Percentiles rank a stretch among this genome's conserved stretches.
phyloP scores from a whole-genome alignment of 2,329 filamentous ascomycete genomes.

The Orbilia javanica region DNA sequence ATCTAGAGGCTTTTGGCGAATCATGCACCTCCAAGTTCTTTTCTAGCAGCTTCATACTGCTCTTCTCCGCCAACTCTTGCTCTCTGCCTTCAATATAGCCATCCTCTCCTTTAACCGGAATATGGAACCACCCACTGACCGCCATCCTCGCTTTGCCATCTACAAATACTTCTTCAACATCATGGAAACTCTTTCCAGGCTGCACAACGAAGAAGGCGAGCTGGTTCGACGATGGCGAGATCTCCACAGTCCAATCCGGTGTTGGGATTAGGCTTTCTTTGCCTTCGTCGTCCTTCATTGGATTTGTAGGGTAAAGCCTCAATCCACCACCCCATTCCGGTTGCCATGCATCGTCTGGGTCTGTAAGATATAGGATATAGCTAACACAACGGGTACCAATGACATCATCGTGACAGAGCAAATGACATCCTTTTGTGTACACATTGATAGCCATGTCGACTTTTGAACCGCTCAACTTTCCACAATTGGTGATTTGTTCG shows the following conservation, averaged over 20 bases:
- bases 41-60: slow-evolving; percentile 91
- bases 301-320: slow-evolving; percentile 81
- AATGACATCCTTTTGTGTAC: slow-evolving; percentile 94
- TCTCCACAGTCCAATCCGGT: slow-evolving; percentile 82
- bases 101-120: slow-evolving; percentile 92
- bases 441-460: slow-evolving; percentile 99
- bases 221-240: slow-evolving; percentile 97
- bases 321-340: slow-evolving; percentile 92
- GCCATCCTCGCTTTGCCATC: slow-evolving; percentile 91
- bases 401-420: slow-evolving; percentile 97
- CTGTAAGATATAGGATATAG: slow-evolving; percentile 95
- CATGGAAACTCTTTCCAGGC: slow-evolving; percentile 98
- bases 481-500: slow-evolving; percentile 84
- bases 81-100: slow-evolving; percentile 90
- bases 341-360: slow-evolving; percentile 91
- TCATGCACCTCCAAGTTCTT: slow-evolving; percentile 93
- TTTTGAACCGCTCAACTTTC: slow-evolving; percentile 88
- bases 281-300: slow-evolving; percentile 71
- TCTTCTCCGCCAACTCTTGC: slow-evolving; percentile 87
- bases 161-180: slow-evolving; percentile 96
- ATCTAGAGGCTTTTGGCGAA: slow-evolving; percentile 69
- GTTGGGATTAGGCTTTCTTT: slow-evolving; percentile 84
- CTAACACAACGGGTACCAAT: slow-evolving; percentile 96
- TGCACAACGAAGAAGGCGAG: slow-evolving; percentile 98
- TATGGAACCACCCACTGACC: slow-evolving; percentile 99